phyloP scores from a whole-genome alignment of 371 early-diverging fungal genomes.

The Umbelopsis sp. region DNA sequence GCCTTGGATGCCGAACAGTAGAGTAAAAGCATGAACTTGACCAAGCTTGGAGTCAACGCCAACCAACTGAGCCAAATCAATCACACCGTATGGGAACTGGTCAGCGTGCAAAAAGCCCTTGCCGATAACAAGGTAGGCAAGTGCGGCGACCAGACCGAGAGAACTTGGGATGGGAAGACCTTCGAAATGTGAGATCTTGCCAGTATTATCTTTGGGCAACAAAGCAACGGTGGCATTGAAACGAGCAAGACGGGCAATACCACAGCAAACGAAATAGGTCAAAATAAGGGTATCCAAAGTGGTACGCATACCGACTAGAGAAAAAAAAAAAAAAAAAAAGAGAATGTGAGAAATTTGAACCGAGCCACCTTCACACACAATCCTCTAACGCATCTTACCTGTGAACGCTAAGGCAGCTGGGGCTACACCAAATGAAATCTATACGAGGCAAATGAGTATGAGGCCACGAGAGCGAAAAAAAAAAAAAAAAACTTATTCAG shows the following conservation, averaged over 20 bases:
- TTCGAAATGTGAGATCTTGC: constrained; percentile 78
- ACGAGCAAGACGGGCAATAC: constrained; percentile 76
- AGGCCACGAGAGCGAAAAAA: not conserved
- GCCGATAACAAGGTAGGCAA: constrained; percentile 60
- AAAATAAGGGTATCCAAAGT: constrained; percentile 67
- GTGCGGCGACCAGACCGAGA: constrained; percentile 55
- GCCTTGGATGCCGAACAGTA: constrained; percentile 36
- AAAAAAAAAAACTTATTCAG: not conserved
- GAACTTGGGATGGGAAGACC: constrained; percentile 83
- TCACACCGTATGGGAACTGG: constrained; percentile 47
- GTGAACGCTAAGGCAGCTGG: constrained; percentile 80
- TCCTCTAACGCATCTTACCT: not conserved
- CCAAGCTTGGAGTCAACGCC: constrained; percentile 26
- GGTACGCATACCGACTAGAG: constrained; percentile 67
- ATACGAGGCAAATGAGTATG: not conserved
- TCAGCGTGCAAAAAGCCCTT: constrained; percentile 52
- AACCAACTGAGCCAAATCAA: constrained; percentile 38
- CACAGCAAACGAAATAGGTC: constrained; percentile 79
- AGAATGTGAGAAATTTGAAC: not conserved
- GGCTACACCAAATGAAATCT: constrained; percentile 77
- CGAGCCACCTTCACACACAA: constrained; percentile 21
- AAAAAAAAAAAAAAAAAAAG: not conserved
- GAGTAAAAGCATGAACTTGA: constrained; percentile 40
- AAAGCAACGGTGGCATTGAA: constrained; percentile 79
- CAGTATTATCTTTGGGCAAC: constrained; percentile 64